Evolutionary conservation across 306 rosid species (phyloP).

Genomic region (Vigna mungo): DNA sequence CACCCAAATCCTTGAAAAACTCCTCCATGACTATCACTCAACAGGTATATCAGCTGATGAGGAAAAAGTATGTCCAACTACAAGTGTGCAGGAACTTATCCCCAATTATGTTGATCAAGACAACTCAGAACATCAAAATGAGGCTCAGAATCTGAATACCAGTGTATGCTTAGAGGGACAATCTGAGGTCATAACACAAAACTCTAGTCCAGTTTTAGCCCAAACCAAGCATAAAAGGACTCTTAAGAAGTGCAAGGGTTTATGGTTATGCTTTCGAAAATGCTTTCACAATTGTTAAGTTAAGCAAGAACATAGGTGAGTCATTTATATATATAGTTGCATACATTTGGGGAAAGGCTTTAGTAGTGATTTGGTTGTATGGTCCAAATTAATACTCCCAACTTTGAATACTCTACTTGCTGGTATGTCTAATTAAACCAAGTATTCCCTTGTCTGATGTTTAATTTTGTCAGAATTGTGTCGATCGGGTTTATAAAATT

Average conservation of each 20-base stretch:
- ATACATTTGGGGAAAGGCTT: background rate
- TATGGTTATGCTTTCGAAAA: background rate
- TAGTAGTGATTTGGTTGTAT: background rate
- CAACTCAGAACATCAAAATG: background rate
- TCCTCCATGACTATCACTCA: slow-evolving; percentile 30
- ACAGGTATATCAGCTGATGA: slow-evolving; percentile 18
- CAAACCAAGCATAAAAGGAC: background rate
- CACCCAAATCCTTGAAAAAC: slow-evolving; percentile 37
- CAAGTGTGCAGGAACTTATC: background rate
- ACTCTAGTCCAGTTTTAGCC: background rate
- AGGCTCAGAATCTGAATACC: background rate
- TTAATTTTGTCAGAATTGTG: background rate
- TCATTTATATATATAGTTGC: no score
- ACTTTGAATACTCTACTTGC: background rate
- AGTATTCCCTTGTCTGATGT: background rate
- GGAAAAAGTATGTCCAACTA: background rate
- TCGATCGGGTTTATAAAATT: no score
- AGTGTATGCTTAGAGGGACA: background rate
- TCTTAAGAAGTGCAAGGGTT: background rate
- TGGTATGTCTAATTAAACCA: background rate
- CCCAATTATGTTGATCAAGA: background rate
- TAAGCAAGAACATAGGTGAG: background rate
- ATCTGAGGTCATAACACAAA: background rate
- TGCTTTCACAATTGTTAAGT: background rate
- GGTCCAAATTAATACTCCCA: background rate